Evolutionary conservation across 163 green algal genomes (phyloP).

Genomic region (Chlorella variabilis): DNA sequence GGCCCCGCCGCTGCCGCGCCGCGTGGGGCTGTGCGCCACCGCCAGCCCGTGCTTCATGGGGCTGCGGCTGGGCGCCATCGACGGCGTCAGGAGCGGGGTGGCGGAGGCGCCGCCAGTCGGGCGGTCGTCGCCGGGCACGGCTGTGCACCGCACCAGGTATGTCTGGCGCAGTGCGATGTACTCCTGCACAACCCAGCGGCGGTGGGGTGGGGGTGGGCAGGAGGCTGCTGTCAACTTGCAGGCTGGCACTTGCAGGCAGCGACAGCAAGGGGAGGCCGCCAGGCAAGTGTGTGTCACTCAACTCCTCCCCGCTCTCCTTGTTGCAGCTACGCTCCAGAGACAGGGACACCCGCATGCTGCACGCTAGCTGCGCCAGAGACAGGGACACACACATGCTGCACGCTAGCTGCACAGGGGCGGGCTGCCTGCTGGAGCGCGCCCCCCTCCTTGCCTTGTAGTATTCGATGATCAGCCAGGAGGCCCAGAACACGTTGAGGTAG

Average conservation of each 20-base stretch:
- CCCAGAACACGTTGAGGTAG: conserved; percentile 39
- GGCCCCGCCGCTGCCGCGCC: neutral
- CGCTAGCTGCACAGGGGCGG: no score
- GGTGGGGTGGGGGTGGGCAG: no score
- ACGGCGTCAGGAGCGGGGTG: conserved; percentile 28
- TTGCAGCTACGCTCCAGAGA: no score
- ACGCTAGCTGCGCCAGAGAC: no score
- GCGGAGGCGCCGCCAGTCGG: neutral
- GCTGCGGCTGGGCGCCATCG: conserved; percentile 9
- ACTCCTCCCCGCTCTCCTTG: no score
- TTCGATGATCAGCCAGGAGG: conserved; percentile 44
- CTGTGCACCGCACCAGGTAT: conserved; percentile 44
- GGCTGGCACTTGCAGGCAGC: no score
- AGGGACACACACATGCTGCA: no score
- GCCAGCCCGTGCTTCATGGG: conserved; percentile 32
- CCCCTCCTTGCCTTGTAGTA: conserved; percentile 42
- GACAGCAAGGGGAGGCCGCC: neutral
- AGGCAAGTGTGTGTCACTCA: no score
- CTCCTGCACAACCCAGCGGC: conserved; percentile 26
- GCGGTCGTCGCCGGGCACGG: neutral
- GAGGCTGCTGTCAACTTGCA: no score
- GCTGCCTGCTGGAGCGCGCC: no score
- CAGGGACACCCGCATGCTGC: no score
- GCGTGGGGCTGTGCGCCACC: conserved; percentile 23
- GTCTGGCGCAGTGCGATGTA: conserved; percentile 52